phyloP scores from a whole-genome alignment of 495 filamentous ascomycete genomes.

The Endocarpon pusillum region DNA sequence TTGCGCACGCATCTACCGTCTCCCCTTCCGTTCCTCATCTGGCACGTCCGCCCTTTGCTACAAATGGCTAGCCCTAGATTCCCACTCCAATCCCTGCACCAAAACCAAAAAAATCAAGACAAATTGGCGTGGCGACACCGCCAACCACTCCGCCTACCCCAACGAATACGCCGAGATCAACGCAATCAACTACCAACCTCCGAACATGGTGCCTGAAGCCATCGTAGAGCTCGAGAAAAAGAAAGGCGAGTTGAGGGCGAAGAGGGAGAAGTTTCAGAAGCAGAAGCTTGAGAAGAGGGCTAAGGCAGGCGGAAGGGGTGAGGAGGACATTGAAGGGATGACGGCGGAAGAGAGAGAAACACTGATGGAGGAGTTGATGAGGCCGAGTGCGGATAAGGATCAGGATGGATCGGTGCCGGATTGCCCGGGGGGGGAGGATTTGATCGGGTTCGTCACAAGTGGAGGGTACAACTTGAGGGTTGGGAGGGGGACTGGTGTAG shows the following conservation, averaged over 20 bases:
- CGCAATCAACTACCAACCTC: not conserved
- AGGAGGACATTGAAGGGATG: not conserved
- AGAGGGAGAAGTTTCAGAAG: not conserved
- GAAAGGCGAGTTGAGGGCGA: too few species aligned
- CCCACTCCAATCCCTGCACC: slow-evolving; percentile 3
- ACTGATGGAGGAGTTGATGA: not conserved
- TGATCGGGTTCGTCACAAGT: slow-evolving; percentile 84
- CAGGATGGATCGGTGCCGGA: slow-evolving; percentile 30
- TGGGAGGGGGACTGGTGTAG: slow-evolving; percentile 61
- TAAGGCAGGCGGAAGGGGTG: not conserved
- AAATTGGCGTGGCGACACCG: not conserved
- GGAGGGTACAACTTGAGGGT: slow-evolving; percentile 69
- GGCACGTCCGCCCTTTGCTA: slow-evolving; percentile 25
- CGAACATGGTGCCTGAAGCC: not conserved
- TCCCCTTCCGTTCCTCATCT: slow-evolving; percentile 32
- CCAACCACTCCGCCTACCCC: not conserved
- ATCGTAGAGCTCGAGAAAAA: too few species aligned
- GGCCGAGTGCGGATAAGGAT: not conserved
- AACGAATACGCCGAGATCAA: not conserved
- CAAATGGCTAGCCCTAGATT: slow-evolving; percentile 33
- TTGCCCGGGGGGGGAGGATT: slow-evolving; percentile 54
- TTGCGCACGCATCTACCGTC: slow-evolving; percentile 57
- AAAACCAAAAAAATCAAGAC: slow-evolving; percentile 5
- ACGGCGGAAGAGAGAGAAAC: not conserved
- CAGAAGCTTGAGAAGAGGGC: not conserved